phyloP scores from a whole-genome alignment of 1,284 basidiomycete genomes.

The Rhodotorula sp. region DNA sequence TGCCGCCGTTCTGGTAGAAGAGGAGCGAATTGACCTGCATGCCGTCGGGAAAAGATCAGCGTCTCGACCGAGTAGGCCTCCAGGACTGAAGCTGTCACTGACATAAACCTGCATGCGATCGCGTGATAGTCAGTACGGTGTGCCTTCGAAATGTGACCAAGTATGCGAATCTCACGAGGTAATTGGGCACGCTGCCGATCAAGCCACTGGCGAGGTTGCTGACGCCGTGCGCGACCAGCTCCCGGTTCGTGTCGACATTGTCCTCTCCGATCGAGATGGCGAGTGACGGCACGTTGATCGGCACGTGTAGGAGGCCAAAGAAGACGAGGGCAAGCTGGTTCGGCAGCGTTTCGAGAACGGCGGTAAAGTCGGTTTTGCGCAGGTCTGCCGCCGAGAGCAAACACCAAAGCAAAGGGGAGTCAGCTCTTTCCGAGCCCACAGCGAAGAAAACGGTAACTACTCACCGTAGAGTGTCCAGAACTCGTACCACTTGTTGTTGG shows the following conservation, averaged over 20 bases:
- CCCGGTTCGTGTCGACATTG: conserved; percentile 86
- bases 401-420: neutral
- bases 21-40: conserved; percentile 78
- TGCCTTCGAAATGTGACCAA: neutral
- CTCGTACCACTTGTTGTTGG: conserved; percentile 69
- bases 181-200: conserved; percentile 65
- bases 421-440: no score
- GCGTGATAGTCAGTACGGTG: neutral
- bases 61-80: no score
- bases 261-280: conserved; percentile 88
- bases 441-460: conserved; percentile 41
- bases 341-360: conserved; percentile 51
- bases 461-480: conserved; percentile 75
- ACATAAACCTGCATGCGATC: conserved; percentile 23
- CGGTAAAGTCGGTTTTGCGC: conserved; percentile 59
- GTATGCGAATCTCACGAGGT: conserved; percentile 13
- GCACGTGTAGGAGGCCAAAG: conserved; percentile 88
- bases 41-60: no score
- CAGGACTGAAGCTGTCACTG: neutral
- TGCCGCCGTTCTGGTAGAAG: conserved; percentile 93
- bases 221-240: conserved; percentile 88
- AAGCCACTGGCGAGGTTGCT: conserved; percentile 82
- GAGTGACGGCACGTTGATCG: conserved; percentile 83
- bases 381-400: conserved; percentile 57
- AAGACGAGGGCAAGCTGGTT: conserved; percentile 61